These are phyloP conservation scores for Erysimum pusillum DNA, from an alignment of 441 rosid species.

Conservation along the genomic window DNA sequence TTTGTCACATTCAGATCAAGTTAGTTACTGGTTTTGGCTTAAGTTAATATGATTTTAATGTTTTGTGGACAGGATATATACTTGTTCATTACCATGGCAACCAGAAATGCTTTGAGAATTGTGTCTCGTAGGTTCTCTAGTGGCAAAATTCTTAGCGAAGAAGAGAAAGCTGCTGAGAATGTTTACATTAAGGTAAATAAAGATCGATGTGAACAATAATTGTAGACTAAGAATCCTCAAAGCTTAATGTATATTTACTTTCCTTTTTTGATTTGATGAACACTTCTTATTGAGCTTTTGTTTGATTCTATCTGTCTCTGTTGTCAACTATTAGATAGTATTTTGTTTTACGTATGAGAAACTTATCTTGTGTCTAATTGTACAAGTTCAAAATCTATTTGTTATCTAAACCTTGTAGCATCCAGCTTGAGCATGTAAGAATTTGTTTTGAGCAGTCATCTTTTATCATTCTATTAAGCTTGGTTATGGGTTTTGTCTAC, in stretches of 20 bases:
- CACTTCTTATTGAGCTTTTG: neutral
- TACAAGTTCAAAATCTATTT: neutral
- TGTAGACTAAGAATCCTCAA: neutral
- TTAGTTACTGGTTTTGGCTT: no score
- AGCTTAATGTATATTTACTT: neutral
- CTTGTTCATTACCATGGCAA: constrained; percentile 56
- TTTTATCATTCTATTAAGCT: neutral
- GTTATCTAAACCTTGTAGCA: neutral
- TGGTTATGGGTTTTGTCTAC: neutral
- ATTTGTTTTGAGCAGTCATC: neutral
- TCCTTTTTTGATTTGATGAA: constrained; percentile 29
- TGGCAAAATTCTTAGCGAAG: constrained; percentile 83
- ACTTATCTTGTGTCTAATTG: neutral
- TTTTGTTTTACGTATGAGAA: constrained; percentile 17
- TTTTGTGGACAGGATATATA: constrained; percentile 41
- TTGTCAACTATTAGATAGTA: neutral
- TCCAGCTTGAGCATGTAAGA: neutral
- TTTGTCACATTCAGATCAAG: no score
- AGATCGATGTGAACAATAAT: neutral
- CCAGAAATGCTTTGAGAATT: constrained; percentile 59
- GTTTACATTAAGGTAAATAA: constrained; percentile 82
- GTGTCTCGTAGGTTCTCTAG: constrained; percentile 77
- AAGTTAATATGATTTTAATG: neutral
- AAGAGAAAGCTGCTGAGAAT: constrained; percentile 96
- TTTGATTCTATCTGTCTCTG: constrained; percentile 9